Base-by-base conservation (phyloP, 2,329 filamentous ascomycete species). In the Dactylellina haptotyla region DNA sequence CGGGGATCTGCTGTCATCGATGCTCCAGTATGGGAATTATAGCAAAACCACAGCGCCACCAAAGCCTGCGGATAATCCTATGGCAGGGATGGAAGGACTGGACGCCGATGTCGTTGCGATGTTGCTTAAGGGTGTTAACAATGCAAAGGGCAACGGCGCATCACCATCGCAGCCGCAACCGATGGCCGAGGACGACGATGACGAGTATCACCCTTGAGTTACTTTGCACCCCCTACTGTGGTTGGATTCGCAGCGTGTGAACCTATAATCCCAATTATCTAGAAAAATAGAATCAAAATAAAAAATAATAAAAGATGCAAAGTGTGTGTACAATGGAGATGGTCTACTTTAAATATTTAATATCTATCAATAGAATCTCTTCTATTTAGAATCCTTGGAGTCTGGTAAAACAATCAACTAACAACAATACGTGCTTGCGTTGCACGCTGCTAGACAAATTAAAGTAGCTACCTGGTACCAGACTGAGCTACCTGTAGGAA, bases 81-180 rank as follows among this genome's bases (percentile, higher is more conserved):
- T 85, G 81, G 83, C 81, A 10, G 76, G 77, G 53, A 77, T 78
- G 74, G 80, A 81, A 67, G 86, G 85, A 18, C 81, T 89, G 75
- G 87, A 89, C 78, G 85, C 84, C 5, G 87, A 88, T 79, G 84
- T 89, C 51, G 85, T 85, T 8, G 85, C 86, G 73, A 82, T 89
- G 79, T 79, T 88, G 76, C 82, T 84, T 63, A 83, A 83, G 83
- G 84, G 45, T 51, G 69, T 65, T 16, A 64, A 30, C 61, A 54
- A 23, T 75, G 70, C 75, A 23, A 67, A 76, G 50, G 62, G 73
- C 51, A 73, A 63, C 20, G 66, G 75, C 25, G 66, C 76, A 26
- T 46, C 73, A 28, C 53, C 65, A 6, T 73, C 76, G 43, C 41
- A 63, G 23, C 76, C 67, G 51, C 62, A 66, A 30, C 71, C 75